Base-by-base conservation (phyloP, 2,329 filamentous ascomycete species). In the Phialocephala subalpina region DNA sequence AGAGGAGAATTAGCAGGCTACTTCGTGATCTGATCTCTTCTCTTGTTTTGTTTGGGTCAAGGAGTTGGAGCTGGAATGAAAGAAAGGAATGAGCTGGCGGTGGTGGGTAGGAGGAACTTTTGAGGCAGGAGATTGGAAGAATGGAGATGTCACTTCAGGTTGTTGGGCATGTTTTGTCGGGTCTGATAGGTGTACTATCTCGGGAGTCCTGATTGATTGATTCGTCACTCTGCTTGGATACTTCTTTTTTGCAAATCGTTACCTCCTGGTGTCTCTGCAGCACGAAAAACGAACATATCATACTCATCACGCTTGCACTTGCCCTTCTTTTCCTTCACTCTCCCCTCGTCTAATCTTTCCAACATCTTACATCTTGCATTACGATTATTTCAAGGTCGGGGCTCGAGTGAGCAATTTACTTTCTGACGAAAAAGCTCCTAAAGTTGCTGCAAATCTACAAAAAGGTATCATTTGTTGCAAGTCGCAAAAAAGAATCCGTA, bases 391-490 rank as follows among this genome's bases (percentile, higher is more conserved):
- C 29, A 33, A 33, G 29, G 4, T 9, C 9, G 29, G 4, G 29
- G 4, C 29, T 9, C 29, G 29, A 33, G 29, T 33, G 29, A 33
- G 29, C 29, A 33, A 33, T 4, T 33, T 33, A 33, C 4, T 33
- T 33, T 33, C 29, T 9, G n/a, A n/a, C n/a, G n/a, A n/a, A 33
- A 5, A 33, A 22, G 40, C 33, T 22, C 33, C 53, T 57, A 53
- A 38, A 56, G 42, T 33, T 52, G 25, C 42, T 22, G 11, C 42
- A 49, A n/a, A 12, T 40, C 11, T 35, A 22, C 3, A 22, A 33
- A 25, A 20, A 40, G 33, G 35, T 14, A 27, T 36, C 1, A 27
- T 63, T 63, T 63, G 62, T 63, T 63, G 62, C 62, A 63, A 22
- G 33, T 57, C 62, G 62, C 36, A 27, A 52, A 16, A 18, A 25